Evolutionary conservation across 2,329 filamentous ascomycete species (phyloP).

Genomic region (Mycosphaerelloides madeirae): DNA sequence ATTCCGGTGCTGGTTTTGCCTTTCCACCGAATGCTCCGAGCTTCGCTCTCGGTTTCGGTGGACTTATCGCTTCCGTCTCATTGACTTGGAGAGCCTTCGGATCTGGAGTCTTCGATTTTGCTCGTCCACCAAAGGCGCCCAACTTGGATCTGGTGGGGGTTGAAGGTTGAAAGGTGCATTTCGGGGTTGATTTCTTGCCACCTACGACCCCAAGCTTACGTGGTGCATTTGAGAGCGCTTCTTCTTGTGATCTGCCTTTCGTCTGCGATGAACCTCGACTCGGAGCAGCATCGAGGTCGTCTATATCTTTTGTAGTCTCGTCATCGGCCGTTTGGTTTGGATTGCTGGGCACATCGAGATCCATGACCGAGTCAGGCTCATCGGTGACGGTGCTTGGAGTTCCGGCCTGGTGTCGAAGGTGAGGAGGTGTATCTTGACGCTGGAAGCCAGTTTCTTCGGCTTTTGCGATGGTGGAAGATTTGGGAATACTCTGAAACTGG

Average conservation of each 20-base stretch:
- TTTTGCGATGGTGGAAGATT: neutral
- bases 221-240: conserved; percentile 1
- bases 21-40: conserved; percentile 20
- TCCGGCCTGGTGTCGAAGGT: conserved; percentile 25
- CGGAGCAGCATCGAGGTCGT: conserved; percentile 34
- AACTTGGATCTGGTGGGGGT: conserved; percentile 4
- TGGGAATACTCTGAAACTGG: neutral
- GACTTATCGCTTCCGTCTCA: neutral
- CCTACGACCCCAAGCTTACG: conserved; percentile 8
- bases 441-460: conserved; percentile 21
- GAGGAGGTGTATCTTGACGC: conserved; percentile 24
- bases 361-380: neutral
- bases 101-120: conserved; percentile 1
- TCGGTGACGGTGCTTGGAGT: conserved; percentile 11
- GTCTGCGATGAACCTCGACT: conserved; percentile 5
- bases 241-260: conserved; percentile 10
- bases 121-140: conserved; percentile 15
- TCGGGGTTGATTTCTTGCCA: conserved; percentile 9
- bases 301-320: conserved; percentile 39
- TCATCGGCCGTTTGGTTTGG: conserved; percentile 15
- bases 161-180: neutral
- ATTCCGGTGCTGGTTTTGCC: neutral
- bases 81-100: neutral
- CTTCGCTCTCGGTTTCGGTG: conserved; percentile 12
- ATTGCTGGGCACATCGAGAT: neutral